phyloP scores from a whole-genome alignment of 306 rosid genomes.

The Medicago lupulina region DNA sequence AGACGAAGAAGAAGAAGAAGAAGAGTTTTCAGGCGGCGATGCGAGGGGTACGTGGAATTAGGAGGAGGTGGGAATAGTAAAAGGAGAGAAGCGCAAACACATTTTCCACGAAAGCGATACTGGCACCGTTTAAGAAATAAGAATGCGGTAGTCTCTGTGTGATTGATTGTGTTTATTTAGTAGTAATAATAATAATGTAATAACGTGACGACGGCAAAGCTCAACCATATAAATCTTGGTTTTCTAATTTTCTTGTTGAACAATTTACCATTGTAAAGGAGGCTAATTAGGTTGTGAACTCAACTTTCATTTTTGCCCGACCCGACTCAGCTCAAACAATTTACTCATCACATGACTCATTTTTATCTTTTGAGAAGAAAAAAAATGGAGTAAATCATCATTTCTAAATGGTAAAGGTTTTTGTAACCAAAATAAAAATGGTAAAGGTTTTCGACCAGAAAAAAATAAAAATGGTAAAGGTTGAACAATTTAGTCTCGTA shows the following conservation, averaged over 20 bases:
- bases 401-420: no score
- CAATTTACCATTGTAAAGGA: background rate
- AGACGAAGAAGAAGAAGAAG: no score
- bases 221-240: constrained; percentile 41
- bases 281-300: background rate
- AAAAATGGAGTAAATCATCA: no score
- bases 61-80: constrained; percentile 24
- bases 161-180: background rate
- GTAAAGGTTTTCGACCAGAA: no score
- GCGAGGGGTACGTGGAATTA: background rate
- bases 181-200: background rate
- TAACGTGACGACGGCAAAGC: constrained; percentile 48
- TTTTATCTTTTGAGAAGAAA: no score
- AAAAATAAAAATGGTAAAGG: no score
- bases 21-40: constrained; percentile 36
- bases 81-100: background rate
- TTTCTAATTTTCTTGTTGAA: background rate
- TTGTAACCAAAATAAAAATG: no score
- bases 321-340: background rate
- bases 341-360: no score
- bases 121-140: background rate
- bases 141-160: background rate
- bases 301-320: background rate
- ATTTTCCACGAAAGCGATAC: constrained; percentile 13
- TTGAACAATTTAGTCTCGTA: no score